phyloP scores from a whole-genome alignment of 1,284 basidiomycete species.

The Tilletia caries region DNA sequence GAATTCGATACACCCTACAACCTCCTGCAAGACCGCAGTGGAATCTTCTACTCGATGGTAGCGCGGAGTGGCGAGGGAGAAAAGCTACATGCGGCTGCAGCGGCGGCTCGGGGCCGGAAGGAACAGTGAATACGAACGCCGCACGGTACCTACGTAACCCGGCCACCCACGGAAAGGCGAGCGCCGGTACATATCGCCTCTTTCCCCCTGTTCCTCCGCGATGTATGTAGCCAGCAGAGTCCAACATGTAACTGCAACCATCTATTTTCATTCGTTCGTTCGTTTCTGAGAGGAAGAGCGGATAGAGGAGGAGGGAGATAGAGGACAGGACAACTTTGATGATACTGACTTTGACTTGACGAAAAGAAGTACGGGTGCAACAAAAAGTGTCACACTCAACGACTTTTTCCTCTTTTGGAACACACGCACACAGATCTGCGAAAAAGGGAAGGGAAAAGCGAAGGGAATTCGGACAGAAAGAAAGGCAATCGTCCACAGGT shows the following conservation, averaged over 20 bases:
- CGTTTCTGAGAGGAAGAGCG: too few species aligned
- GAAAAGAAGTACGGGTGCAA: not conserved
- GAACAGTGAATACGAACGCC: too few species aligned
- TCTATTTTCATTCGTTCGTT: too few species aligned
- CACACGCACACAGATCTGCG: not conserved
- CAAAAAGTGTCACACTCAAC: not conserved
- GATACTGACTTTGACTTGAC: not conserved
- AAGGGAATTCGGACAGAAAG: conserved; percentile 24
- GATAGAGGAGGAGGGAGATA: not conserved
- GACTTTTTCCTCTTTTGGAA: conserved; percentile 23
- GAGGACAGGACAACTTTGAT: not conserved
- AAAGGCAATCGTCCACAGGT: not conserved
- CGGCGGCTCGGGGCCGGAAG: not conserved
- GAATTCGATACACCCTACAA: conserved; percentile 15
- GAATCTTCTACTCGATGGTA: conserved; percentile 11
- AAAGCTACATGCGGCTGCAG: conserved; percentile 12
- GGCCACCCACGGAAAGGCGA: too few species aligned
- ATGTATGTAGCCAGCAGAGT: too few species aligned
- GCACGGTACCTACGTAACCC: too few species aligned
- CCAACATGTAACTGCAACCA: too few species aligned
- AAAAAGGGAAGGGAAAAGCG: conserved; percentile 16
- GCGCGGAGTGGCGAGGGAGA: conserved; percentile 11
- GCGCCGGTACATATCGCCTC: too few species aligned
- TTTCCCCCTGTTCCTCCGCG: too few species aligned
- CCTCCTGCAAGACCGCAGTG: not conserved